Evolutionary conservation across 257 asterid species (phyloP).

Genomic region (Gynochthodes officinalis): DNA sequence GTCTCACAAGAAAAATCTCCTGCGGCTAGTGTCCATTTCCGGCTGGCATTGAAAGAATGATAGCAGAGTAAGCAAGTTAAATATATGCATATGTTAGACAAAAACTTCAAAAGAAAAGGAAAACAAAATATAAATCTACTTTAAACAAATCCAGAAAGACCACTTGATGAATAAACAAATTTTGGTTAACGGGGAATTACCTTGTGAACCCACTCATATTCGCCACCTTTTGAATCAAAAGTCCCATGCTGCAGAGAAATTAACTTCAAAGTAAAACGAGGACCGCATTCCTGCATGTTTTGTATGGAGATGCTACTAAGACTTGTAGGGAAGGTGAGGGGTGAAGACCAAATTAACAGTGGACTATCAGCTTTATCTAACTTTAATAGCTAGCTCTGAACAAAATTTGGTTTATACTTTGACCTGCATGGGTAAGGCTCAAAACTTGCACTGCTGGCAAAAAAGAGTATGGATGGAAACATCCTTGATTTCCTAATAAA

Average conservation of each 20-base stretch:
- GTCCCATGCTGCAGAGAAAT: conserved; percentile 90
- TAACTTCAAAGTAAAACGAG: conserved; percentile 83
- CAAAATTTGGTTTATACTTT: neutral
- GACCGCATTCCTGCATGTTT: conserved; percentile 84
- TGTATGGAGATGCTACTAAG: neutral
- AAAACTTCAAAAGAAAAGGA: neutral
- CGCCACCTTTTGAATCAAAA: conserved; percentile 84
- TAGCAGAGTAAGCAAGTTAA: neutral
- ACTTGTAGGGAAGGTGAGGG: neutral
- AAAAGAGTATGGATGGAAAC: no score
- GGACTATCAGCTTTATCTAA: neutral
- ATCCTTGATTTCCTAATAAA: neutral
- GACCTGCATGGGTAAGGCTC: neutral
- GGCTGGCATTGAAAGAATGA: conserved; percentile 44
- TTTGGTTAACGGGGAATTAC: conserved; percentile 25
- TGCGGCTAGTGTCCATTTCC: conserved; percentile 91
- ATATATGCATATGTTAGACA: neutral
- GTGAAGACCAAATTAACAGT: no score
- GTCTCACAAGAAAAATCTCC: conserved; percentile 73
- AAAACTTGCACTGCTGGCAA: no score
- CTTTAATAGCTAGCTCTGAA: neutral
- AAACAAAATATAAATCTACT: neutral
- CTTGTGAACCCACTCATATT: conserved; percentile 98
- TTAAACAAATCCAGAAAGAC: neutral
- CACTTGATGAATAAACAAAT: neutral